Conservation (phyloP, 345 rosid genomes). For the Rhodamnia rubescens region DNA sequence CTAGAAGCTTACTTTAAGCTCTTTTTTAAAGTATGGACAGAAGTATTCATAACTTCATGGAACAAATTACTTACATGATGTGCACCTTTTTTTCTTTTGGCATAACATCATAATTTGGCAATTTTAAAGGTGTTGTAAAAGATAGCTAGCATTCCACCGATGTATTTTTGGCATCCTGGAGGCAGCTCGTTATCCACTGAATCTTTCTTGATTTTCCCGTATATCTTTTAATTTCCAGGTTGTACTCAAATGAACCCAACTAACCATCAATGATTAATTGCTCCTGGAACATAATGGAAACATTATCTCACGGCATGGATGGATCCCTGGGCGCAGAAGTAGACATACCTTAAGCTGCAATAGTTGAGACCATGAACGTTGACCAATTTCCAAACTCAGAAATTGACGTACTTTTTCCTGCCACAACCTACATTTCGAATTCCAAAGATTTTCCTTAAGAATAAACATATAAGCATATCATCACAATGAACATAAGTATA, state of each 20-base stretch:
- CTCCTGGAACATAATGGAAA: not conserved
- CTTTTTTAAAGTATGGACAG: not conserved
- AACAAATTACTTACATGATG: not conserved
- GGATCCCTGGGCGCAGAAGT: not conserved
- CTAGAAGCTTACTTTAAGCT: not conserved
- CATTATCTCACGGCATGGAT: not conserved
- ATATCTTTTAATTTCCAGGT: not conserved
- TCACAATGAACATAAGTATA: not conserved
- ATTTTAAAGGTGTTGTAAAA: not conserved
- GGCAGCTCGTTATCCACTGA: not conserved
- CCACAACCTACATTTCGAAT: slow-evolving; percentile 41
- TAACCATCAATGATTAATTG: not conserved
- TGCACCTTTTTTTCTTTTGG: not conserved
- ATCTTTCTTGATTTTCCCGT: not conserved
- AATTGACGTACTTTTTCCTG: slow-evolving; percentile 33
- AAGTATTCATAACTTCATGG: not conserved
- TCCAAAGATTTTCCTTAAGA: not conserved
- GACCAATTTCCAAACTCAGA: slow-evolving; percentile 19
- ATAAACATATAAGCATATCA: not conserved
- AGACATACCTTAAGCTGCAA: slow-evolving; percentile 40
- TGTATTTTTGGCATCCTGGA: not conserved
- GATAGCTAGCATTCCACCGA: not conserved
- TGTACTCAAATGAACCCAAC: not conserved
- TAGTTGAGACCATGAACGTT: slow-evolving; percentile 33
- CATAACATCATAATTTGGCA: not conserved